phyloP scores from a whole-genome alignment of 139 green algal species.

The Coelastrella sp. region DNA sequence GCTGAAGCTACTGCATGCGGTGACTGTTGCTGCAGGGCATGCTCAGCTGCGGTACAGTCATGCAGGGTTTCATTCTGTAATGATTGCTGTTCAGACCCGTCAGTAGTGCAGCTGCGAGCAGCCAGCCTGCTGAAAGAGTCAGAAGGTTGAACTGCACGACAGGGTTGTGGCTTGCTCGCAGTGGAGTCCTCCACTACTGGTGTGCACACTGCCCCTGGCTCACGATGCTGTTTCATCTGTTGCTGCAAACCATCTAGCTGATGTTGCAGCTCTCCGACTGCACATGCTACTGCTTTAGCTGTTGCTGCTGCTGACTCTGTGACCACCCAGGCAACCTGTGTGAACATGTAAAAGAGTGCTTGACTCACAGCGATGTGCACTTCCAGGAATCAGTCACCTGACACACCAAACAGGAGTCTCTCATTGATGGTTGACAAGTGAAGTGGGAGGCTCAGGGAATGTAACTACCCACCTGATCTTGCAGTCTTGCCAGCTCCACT shows the following conservation, averaged over 20 bases:
- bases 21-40: not conserved
- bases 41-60: not conserved
- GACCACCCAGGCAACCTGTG: not conserved
- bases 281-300: not conserved
- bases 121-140: constrained; percentile 2
- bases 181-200: not conserved
- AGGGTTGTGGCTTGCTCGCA: not conserved
- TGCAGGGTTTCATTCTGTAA: not conserved
- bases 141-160: not conserved
- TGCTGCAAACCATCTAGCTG: constrained; percentile 28
- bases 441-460: no score
- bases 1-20: not conserved
- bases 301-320: not conserved
- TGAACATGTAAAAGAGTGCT: not conserved
- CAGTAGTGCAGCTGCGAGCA: not conserved
- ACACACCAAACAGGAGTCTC: no score
- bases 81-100: not conserved
- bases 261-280: not conserved
- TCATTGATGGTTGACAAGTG: no score
- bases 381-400: not conserved
- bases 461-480: not conserved
- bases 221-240: not conserved
- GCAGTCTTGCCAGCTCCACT: not conserved
- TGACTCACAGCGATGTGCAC: not conserved
- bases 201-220: not conserved